Evolutionary conservation across 2,329 filamentous ascomycete species (phyloP), one percentile per base, ranked within the genome.

Genomic region (Scedosporium boydii): DNA sequence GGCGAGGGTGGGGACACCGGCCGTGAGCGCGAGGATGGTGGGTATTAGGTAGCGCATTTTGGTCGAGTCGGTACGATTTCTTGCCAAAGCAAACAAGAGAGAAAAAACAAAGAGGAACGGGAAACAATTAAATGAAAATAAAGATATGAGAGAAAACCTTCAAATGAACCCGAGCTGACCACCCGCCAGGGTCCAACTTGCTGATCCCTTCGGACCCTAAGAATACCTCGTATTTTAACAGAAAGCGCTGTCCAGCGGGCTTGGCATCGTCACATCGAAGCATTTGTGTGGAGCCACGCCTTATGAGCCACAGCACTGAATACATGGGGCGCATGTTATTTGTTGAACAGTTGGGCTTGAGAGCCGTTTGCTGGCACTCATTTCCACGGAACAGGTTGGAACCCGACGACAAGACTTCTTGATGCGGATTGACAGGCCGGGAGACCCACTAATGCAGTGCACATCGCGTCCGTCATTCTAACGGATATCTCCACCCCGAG

Each of bases 1-100:
- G 53, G 69, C 69, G 51, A 62, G 65, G 41, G 67, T 68, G n/a
- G 58, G 23, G 6, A 58, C 60, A 16, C 58, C 62, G 2, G 63
- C 27, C 48, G 38, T 51, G 60, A 65, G 51, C 26, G 63, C 62
- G 23, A 59, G 53, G 44, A 60, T 18, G 51, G 42, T 38, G 46
- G 59, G 27, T 18, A n/a, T n/a, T n/a, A 46, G 26, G 46, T 41
- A 55, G 46, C 29, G 59, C 59, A 61, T 61, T n/a, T 41, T 61
- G 12, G 48, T 2, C 5, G 48, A 21, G 7, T 12, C 18, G 6
- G 4, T 21, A 26, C 9, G 3, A 34, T 34, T 9, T 34, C 29
- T 34, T 34, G 29, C 29, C 7, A 34, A 34, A 34, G 9, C 7
- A 34, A 34, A 34, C 7, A 34, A 34, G 18, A 48, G 44, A 7